These are phyloP conservation scores for Tulasnella sp. DNA, from an alignment of 768 basidiomycete species.

Conservation along the genomic window DNA sequence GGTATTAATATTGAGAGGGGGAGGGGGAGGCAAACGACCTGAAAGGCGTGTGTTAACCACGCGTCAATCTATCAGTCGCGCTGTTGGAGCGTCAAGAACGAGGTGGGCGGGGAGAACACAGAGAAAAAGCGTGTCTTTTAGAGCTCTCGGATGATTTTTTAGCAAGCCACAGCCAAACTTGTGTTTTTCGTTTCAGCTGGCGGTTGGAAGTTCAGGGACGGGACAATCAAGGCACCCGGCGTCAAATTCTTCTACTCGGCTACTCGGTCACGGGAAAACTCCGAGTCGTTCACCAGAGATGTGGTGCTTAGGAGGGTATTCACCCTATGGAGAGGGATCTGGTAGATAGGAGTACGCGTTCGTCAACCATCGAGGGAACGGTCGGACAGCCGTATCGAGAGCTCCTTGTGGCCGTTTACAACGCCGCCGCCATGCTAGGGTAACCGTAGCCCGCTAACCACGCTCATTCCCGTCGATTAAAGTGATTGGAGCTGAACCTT, in stretches of 20 bases:
- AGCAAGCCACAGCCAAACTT: neutral
- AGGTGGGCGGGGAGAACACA: neutral
- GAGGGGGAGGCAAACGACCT: neutral
- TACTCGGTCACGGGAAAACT: neutral
- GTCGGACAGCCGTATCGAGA: neutral
- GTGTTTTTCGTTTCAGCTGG: neutral
- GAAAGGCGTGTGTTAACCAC: neutral
- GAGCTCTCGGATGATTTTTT: neutral
- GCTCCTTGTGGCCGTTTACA: neutral
- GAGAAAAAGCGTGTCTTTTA: neutral
- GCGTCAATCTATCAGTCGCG: neutral
- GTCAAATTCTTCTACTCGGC: neutral
- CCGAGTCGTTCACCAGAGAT: neutral
- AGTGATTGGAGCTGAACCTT: neutral
- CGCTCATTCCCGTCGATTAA: neutral
- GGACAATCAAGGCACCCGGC: neutral
- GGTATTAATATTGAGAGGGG: neutral
- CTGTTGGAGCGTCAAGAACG: neutral
- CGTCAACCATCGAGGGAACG: neutral
- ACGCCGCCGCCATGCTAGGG: neutral
- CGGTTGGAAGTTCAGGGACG: neutral
- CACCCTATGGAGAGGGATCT: neutral
- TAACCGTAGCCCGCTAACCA: neutral
- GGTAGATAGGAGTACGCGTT: neutral
- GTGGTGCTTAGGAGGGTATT: neutral